Evolutionary conservation across 306 rosid genomes (phyloP), one percentile per base, ranked within the genome.

Genomic region (Ormosia emarginata): DNA sequence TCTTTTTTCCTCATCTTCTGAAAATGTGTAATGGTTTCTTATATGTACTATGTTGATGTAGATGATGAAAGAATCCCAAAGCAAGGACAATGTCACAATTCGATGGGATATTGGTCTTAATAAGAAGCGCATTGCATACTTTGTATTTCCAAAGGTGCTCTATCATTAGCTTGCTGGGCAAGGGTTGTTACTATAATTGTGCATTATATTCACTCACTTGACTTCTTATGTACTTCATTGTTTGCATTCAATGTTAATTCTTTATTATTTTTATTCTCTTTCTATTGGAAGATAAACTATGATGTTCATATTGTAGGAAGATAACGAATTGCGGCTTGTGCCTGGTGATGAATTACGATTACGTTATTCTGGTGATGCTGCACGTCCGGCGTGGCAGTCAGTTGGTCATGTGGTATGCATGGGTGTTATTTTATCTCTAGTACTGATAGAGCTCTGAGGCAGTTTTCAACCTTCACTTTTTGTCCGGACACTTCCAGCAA

Each of bases 41-140:
- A 67, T 78, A 41, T 63, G 65, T 80, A 32, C 68, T 73, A 8
- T 89, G 85, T 77, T 86, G 64, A 43, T 84, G 57, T 71, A 96
- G 99, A 93, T 94, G 98, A 94, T 94, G 98, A 96, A 96, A 91
- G 99, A 96, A 87, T 96, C 98, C 53, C 99, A 93, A 86, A 94
- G 99, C 90, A 96, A 96, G 91, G 99, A 94, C 85, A 96, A 91
- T 75, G 85, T 94, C 62, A 96, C 97, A 30, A 90, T 96, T 70
- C 92, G 99, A 34, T 96, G 99, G 99, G 99, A 96, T 77, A 81
- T 96, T 63, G 99, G 99, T 83, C 99, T 96, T 70, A 96, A 96
- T 78, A 96, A 96, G 91, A 96, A 96, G 91, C 97, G 99, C 12
- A 69, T 96, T 81, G 99, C 99, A 29, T 96, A 96, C 88, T 96